Evolutionary conservation across 192 early-diverging fungal species (phyloP), one percentile per base, ranked within the genome.

Genomic region (Podila verticillata): DNA sequence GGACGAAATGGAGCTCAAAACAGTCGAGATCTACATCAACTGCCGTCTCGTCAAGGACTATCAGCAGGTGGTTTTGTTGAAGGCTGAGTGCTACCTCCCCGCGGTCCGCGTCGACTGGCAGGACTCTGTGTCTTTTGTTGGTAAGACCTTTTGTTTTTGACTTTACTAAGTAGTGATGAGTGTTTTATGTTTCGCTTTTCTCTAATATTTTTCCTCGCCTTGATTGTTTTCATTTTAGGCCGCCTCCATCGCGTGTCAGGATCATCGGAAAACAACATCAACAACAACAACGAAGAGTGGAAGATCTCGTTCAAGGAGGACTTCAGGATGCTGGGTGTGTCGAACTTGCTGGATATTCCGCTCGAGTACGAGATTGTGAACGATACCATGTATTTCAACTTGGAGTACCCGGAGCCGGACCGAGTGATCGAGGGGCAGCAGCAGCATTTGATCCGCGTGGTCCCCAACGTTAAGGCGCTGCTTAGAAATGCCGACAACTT

Each of bases 21-120:
- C 82, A 3, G 84, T 92, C 26, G 92, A 94, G 71, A 91, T 95
- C 10, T 89, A 89, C 65, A 87, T 95, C 54, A 93, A 94, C 70
- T 95, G 94, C 64, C 86, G 93, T 13, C 82, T 93, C 20, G 92
- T 95, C 4, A 93, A 93, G 66, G 94, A 95, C 81, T 94, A 92
- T 71, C 93, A 94, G 66, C 89, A 92, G 56, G 90, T 85, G 13
- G 87, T 95, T 30, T 32, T 74, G 13, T 68, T 95, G 26, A 87
- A 83, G 44, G 91, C 91, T 28, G 83, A 88, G 54, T 91, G 90
- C 61, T 82, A 86, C 20, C 66, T 85, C 24, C 93, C 92, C 12
- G 83, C 84, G 12, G 59, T 87, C 15, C 82, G 79, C 30, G 82
- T 85, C 5, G n/a, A 70, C 30, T 84, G 85, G 73, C 24, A 82